Base-by-base conservation (phyloP, 768 basidiomycete species). In the Wakefieldia striispora region DNA sequence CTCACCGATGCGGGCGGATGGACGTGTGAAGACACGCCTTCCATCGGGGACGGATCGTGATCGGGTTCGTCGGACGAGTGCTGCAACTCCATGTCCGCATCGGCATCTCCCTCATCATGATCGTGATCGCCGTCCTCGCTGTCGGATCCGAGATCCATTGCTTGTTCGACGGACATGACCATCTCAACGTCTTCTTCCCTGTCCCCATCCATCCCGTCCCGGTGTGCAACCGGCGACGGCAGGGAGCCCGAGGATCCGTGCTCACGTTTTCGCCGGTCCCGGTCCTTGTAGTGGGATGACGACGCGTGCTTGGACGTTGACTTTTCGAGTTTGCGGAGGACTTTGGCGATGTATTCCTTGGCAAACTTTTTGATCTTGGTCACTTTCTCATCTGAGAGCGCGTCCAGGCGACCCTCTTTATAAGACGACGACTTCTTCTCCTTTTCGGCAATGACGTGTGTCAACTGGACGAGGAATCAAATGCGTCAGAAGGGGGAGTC, bases 361-460 rank as follows among this genome's bases (percentile, higher is more conserved):
- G 87, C 76, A 63, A 94, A 98, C 62, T 89, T 86, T 70, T 92
- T 95, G 68, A 98, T 93, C 72, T 97, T 97, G 39, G 65, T 61
- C 19, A 79, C 72, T 65, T 97, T 97, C 56, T 98, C 95, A 4
- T 94, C 88, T 3, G 90, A 84, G 20, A 97, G 77, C 2, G 78
- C 35, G 3, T 92, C 88, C 13, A 95, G 76, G 45, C 79, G 79
- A 17, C 79, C 78, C n/a, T 87, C 83, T 49, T 76, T 79, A 62
- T 88, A 97, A 37, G 80, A 83, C 3, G 83, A 70, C 0, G 90
- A 89, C 66, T 93, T 95, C 70, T 95, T 95, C 75, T 99, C 95
- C 68, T 97, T 97, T 43, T 94, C 88, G n/a, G 85, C 78, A 49
- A 99, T 87, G 43, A 91, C 65, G 50, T 87, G 78, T 0, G 93